Base-by-base conservation (phyloP, 108 stramenopile species). In the Stephanodiscus minutulus region DNA sequence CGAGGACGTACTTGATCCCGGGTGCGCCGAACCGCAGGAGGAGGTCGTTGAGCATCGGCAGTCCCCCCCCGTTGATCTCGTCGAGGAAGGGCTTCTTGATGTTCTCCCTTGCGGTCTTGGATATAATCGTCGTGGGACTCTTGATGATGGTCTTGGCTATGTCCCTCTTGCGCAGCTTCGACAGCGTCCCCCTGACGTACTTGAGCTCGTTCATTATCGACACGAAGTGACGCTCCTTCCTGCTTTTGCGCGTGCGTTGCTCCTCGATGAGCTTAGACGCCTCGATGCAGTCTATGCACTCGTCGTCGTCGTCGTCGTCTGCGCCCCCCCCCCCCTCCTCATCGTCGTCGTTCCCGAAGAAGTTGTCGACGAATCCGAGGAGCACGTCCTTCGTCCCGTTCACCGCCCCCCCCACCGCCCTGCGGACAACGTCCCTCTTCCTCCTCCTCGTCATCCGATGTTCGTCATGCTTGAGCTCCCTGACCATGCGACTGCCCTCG, bases 151-250 rank as follows among this genome's bases (percentile, higher is more conserved):
- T 77, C 37, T 78, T 76, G 55, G 90, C 85, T 64, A 92, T 82
- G 61, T 92, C 91, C 15, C 95, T 81, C 74, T 96, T 96, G 43
- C 90, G 85, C 25, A 93, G 65, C 54, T 89, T 90, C 46, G 84
- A 78, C 33, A 94, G 61, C 15, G 95, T 96, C 9, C 95, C 95
- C 21, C 82, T 74, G 18, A 93, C 92, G 59, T 96, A 96, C 71
- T 96, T 96, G 60, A 91, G 81, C 68, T 96, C 95, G 60, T 96
- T 93, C 95, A 96, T 96, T 36, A 96, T 67, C 20, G 87, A 87
- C 0, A 96, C 95, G 76, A 96, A 96, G 72, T 93, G 91, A n/a
- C 95, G 83, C 72, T 96, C 95, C 60, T 91, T 93, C 24, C 95
- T 81, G 53, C 76, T 73, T n/a, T 52, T 48, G 28, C 78, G 60